Percentiles rank a stretch among this genome's conserved stretches.
phyloP scores from a whole-genome alignment of 129 eudicot genomes.

The Centrapalus pauciflorus region DNA sequence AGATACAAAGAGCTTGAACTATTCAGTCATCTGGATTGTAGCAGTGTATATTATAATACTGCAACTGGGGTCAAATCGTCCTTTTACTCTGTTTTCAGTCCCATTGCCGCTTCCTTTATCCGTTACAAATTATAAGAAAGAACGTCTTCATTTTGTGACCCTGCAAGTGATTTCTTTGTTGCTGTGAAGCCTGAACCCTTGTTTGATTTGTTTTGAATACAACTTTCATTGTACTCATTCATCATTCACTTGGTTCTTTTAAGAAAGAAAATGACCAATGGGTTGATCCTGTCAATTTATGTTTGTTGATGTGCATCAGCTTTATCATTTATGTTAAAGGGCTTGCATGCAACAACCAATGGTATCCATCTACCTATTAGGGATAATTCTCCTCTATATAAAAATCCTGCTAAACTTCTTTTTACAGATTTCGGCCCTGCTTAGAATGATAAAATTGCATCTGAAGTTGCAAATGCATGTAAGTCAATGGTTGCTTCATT shows the following conservation, averaged over 20 bases:
- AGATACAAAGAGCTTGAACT: constrained; percentile 8
- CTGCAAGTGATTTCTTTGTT: constrained; percentile 3
- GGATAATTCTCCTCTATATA: neutral
- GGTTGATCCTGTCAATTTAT: constrained; percentile 1
- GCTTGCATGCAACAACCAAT: neutral
- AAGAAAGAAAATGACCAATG: neutral
- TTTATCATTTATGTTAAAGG: constrained; percentile 1
- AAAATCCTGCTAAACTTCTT: neutral
- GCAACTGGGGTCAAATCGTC: constrained; percentile 6
- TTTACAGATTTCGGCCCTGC: neutral
- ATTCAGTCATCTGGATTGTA: neutral
- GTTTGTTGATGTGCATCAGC: neutral
- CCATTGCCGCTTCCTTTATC: neutral
- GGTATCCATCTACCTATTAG: neutral
- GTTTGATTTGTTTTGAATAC: constrained; percentile 13
- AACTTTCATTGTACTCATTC: constrained; percentile 5
- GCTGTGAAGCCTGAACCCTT: neutral
- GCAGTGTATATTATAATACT: neutral
- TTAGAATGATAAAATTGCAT: neutral
- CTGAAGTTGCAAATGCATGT: neutral
- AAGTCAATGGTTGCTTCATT: neutral
- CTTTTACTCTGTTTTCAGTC: neutral
- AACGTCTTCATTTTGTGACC: neutral
- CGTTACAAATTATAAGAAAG: constrained; percentile 11
- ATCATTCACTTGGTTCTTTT: neutral